Conservation (phyloP, 768 basidiomycete genomes). For the Flagelloscypha sp. region DNA sequence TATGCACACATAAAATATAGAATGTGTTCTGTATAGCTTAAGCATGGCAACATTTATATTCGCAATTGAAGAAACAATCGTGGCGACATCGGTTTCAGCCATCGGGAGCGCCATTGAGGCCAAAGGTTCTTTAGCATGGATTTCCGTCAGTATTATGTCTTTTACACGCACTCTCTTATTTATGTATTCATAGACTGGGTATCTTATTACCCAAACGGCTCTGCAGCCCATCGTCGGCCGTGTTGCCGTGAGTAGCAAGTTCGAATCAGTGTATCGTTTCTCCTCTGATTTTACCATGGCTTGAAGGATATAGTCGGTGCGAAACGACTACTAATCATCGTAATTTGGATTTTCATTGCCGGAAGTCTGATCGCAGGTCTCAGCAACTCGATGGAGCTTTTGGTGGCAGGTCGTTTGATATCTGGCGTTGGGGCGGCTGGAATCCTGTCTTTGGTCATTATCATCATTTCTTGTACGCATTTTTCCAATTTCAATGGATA, state of each 20-base stretch:
- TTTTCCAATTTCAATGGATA: background rate
- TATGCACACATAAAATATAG: too few species aligned
- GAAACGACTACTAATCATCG: conserved; percentile 17
- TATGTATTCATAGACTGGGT: too few species aligned
- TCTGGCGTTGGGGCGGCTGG: conserved; percentile 19
- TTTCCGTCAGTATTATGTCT: too few species aligned
- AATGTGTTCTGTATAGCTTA: too few species aligned
- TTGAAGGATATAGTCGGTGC: conserved; percentile 17
- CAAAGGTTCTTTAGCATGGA: conserved; percentile 18
- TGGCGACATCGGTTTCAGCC: conserved; percentile 16
- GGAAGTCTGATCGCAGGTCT: conserved; percentile 20
- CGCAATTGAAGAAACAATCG: conserved; percentile 22
- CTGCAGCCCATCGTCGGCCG: conserved; percentile 19
- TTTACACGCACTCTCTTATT: too few species aligned
- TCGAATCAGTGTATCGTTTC: too few species aligned
- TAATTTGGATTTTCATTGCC: conserved; percentile 18
- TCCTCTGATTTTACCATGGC: background rate
- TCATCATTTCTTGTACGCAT: conserved; percentile 17
- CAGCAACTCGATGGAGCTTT: conserved; percentile 15
- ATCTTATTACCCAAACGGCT: conserved; percentile 18
- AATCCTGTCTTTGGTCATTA: conserved; percentile 15
- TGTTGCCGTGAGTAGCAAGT: conserved; percentile 17
- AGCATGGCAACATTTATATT: too few species aligned
- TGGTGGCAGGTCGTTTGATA: conserved; percentile 18
- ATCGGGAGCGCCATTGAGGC: conserved; percentile 18